phyloP scores from a whole-genome alignment of 1,139 yeast species.

The Pichia sp. region DNA sequence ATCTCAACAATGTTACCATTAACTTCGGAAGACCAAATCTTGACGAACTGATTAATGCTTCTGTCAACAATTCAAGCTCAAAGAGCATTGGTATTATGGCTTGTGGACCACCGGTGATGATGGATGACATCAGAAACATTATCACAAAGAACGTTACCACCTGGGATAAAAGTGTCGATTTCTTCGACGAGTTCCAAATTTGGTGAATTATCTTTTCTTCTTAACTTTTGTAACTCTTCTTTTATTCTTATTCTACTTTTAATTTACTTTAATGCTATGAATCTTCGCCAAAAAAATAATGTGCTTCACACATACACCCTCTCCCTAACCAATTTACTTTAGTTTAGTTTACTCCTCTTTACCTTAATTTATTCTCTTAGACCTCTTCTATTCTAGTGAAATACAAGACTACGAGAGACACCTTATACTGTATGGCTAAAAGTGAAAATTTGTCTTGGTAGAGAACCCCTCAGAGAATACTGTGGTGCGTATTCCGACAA shows the following conservation, averaged over 20 bases:
- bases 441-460: no score
- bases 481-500: no score
- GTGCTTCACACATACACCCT: neutral
- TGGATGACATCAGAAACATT: slow-evolving; percentile 35
- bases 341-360: neutral
- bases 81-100: slow-evolving; percentile 39
- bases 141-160: slow-evolving; percentile 10
- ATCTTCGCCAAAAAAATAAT: neutral
- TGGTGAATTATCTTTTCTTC: slow-evolving; percentile 15
- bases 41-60: slow-evolving; percentile 32
- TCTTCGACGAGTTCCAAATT: slow-evolving; percentile 23
- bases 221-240: neutral
- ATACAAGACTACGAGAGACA: no score
- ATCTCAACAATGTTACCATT: neutral
- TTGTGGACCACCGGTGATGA: slow-evolving; percentile 44
- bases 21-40: slow-evolving; percentile 37
- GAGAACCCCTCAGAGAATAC: no score
- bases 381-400: neutral
- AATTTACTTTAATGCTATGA: neutral
- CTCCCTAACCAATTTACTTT: neutral
- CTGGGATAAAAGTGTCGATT: slow-evolving; percentile 22
- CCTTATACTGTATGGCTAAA: no score
- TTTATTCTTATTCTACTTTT: neutral
- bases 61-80: slow-evolving; percentile 32
- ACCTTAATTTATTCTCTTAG: neutral